Evolutionary conservation across 2,329 filamentous ascomycete genomes (phyloP).

Genomic region (Diaporthe velutina): DNA sequence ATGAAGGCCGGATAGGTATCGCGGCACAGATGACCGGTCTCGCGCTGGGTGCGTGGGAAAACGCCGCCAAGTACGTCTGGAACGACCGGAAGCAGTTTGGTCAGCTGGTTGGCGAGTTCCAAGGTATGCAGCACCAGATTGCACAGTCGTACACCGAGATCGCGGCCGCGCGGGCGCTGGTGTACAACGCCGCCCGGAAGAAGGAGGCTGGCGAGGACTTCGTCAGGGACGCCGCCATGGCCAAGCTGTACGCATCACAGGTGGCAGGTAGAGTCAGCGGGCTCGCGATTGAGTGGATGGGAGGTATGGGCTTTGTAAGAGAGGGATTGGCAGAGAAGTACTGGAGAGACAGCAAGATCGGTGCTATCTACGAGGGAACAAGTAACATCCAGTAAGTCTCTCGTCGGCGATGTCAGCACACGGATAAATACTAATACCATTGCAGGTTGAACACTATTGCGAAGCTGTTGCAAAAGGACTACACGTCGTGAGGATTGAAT

Average conservation of each 20-base stretch:
- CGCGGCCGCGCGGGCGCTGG: slow-evolving; percentile 87
- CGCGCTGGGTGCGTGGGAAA: slow-evolving; percentile 93
- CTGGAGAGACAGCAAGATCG: slow-evolving; percentile 98
- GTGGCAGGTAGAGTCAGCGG: slow-evolving; percentile 89
- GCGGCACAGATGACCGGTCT: slow-evolving; percentile 99
- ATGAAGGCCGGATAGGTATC: slow-evolving; percentile 97
- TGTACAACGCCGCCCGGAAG: slow-evolving; percentile 96
- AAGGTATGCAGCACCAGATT: slow-evolving; percentile 99
- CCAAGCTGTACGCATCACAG: slow-evolving; percentile 94
- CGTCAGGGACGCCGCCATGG: slow-evolving; percentile 96
- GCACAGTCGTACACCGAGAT: slow-evolving; percentile 97
- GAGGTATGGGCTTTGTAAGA: slow-evolving; percentile 97
- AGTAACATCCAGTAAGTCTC: slow-evolving; percentile 77
- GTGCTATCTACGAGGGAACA: slow-evolving; percentile 95
- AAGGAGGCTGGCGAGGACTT: slow-evolving; percentile 98
- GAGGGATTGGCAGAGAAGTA: slow-evolving; percentile 98
- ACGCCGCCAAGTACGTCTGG: slow-evolving; percentile 95
- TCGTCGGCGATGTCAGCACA: background rate
- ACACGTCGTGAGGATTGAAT: slow-evolving; percentile 55
- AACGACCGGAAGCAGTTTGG: slow-evolving; percentile 99
- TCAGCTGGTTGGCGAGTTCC: slow-evolving; percentile 92
- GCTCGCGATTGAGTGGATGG: slow-evolving; percentile 98
- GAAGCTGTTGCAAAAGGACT: slow-evolving; percentile 73
- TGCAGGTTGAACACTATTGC: slow-evolving; percentile 72
- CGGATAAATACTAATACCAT: slow-evolving; percentile 44